phyloP scores from a whole-genome alignment of 192 early-diverging fungal genomes.

The Coemansia sp. region DNA sequence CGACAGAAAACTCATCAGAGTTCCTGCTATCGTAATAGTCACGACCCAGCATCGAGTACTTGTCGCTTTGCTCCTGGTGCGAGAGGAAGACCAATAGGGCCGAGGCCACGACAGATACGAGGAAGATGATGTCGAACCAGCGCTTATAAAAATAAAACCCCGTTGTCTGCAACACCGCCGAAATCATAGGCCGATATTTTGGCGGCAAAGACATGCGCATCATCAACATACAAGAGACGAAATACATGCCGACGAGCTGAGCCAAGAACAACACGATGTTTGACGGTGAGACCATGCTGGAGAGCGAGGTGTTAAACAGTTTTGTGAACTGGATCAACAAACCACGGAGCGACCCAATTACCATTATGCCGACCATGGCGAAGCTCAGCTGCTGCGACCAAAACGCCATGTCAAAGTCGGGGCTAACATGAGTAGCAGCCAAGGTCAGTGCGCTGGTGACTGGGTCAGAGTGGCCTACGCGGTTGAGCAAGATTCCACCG shows the following conservation, averaged over 20 bases:
- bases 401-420: constrained; percentile 72
- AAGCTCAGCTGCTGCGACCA: constrained; percentile 94
- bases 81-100: constrained; percentile 71
- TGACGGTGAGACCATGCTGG: constrained; percentile 69
- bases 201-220: constrained; percentile 85
- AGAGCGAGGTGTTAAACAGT: constrained; percentile 68
- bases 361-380: constrained; percentile 86
- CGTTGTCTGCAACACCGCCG: constrained; percentile 73
- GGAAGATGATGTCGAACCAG: constrained; percentile 93
- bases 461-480: constrained; percentile 75
- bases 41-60: constrained; percentile 52
- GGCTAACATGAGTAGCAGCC: constrained; percentile 64
- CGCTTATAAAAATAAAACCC: constrained; percentile 90
- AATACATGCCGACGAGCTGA: constrained; percentile 92
- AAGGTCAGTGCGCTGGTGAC: constrained; percentile 78
- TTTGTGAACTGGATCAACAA: constrained; percentile 82
- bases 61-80: constrained; percentile 62
- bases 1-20: constrained; percentile 37
- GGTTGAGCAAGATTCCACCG: constrained; percentile 75
- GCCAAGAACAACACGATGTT: constrained; percentile 78
- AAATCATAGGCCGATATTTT: constrained; percentile 81
- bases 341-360: constrained; percentile 85
- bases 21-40: constrained; percentile 43
- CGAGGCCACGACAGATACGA: constrained; percentile 76
- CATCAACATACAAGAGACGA: constrained; percentile 87